Evolutionary conservation across 2,329 filamentous ascomycete species (phyloP).

Genomic region (Diaporthe sp.): DNA sequence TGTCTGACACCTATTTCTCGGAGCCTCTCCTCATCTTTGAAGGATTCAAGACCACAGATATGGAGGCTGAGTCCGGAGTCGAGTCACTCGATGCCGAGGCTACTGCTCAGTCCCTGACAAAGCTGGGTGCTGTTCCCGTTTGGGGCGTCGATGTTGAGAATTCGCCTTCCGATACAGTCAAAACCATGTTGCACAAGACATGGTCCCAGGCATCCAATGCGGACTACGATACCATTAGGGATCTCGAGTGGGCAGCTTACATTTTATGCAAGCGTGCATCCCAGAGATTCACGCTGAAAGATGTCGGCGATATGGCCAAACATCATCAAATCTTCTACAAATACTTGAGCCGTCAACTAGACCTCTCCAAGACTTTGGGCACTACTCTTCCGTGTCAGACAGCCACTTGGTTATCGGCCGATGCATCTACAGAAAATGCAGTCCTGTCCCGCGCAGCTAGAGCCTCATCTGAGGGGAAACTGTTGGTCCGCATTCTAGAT

Average conservation of each 20-base stretch:
- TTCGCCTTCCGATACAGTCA: not conserved
- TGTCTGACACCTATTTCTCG: not conserved
- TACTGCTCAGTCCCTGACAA: constrained; percentile 2
- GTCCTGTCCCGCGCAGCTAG: not conserved
- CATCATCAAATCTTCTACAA: constrained; percentile 21
- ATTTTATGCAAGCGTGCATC: constrained; percentile 23
- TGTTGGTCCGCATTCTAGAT: constrained; percentile 18
- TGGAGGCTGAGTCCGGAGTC: not conserved
- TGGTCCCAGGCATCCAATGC: not conserved
- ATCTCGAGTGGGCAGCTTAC: constrained; percentile 29
- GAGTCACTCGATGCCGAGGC: not conserved
- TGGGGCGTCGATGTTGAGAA: constrained; percentile 18
- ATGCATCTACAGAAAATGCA: not conserved
- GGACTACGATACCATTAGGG: not conserved
- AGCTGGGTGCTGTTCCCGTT: constrained; percentile 6
- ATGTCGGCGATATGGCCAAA: not conserved
- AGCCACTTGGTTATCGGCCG: not conserved
- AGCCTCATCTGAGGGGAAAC: not conserved
- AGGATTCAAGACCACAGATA: constrained; percentile 9
- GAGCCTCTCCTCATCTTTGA: constrained; percentile 25
- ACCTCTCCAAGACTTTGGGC: not conserved
- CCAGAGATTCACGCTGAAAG: not conserved
- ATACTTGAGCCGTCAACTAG: constrained; percentile 3
- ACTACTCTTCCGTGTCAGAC: constrained; percentile 1
- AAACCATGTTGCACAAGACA: not conserved